Evolutionary conservation across 202 grass and related monocot genomes (phyloP).

Genomic region (Hordeum pubiflorum): DNA sequence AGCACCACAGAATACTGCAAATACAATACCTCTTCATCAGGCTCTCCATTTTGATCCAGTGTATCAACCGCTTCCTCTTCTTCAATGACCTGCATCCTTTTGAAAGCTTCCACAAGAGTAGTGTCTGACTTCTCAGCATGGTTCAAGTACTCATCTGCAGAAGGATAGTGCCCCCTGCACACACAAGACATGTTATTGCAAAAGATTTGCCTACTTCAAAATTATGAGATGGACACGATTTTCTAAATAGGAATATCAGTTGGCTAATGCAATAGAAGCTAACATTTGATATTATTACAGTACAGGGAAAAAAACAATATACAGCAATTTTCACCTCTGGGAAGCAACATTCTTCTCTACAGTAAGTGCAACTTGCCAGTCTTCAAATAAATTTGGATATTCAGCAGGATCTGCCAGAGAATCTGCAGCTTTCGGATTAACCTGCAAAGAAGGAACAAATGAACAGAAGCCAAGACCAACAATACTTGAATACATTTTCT

Average conservation of each 20-base stretch:
- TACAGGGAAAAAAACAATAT: neutral
- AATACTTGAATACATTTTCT: neutral
- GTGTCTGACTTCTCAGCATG: slow-evolving; percentile 49
- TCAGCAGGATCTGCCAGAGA: slow-evolving; percentile 93
- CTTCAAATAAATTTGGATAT: slow-evolving; percentile 94
- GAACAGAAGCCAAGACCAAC: neutral
- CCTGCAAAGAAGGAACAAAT: slow-evolving; percentile 39
- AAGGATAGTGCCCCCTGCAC: slow-evolving; percentile 62
- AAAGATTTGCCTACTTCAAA: neutral
- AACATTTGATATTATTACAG: neutral
- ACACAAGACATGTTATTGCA: slow-evolving; percentile 21
- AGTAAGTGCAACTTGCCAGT: slow-evolving; percentile 86
- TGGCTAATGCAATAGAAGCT: neutral
- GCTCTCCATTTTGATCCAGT: slow-evolving; percentile 57
- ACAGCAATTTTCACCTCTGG: slow-evolving; percentile 43
- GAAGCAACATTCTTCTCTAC: slow-evolving; percentile 56
- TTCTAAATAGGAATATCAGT: neutral
- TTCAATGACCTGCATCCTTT: slow-evolving; percentile 67
- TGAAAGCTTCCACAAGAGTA: slow-evolving; percentile 87
- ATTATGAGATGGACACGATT: neutral
- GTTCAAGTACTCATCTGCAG: slow-evolving; percentile 63
- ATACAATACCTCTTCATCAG: slow-evolving; percentile 49
- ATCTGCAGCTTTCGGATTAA: slow-evolving; percentile 94
- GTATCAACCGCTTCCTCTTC: slow-evolving; percentile 48
- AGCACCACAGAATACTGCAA: neutral